These are phyloP conservation scores for Penicillium sp. DNA, from an alignment of 2,329 filamentous ascomycete genomes.

Conservation along the genomic window DNA sequence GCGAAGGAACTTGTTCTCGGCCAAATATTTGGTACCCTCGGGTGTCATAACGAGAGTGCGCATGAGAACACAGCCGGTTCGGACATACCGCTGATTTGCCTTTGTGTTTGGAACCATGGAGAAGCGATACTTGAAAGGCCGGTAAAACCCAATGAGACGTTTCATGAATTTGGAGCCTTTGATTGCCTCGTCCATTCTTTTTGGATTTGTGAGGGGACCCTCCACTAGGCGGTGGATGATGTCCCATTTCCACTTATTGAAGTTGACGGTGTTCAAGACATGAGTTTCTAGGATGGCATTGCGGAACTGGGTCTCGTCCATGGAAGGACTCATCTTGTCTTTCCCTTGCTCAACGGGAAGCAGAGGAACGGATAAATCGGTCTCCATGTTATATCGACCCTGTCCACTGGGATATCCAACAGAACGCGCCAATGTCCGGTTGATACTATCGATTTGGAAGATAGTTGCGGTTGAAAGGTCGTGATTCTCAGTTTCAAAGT, in stretches of 20 bases:
- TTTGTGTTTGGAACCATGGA: constrained; percentile 86
- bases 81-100: constrained; percentile 89
- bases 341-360: constrained; percentile 40
- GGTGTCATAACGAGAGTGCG: constrained; percentile 79
- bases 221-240: constrained; percentile 87
- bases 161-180: constrained; percentile 96
- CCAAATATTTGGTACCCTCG: constrained; percentile 80
- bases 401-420: constrained; percentile 45
- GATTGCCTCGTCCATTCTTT: constrained; percentile 88
- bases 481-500: constrained; percentile 67
- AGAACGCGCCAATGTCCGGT: constrained; percentile 83
- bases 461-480: constrained; percentile 85
- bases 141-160: constrained; percentile 87
- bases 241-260: constrained; percentile 96
- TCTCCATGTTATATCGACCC: constrained; percentile 42
- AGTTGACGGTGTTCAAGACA: constrained; percentile 85
- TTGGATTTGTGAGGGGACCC: constrained; percentile 84
- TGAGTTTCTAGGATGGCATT: constrained; percentile 67
- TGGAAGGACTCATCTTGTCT: constrained; percentile 58
- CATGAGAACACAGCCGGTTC: constrained; percentile 83
- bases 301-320: constrained; percentile 64
- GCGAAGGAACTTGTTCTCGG: constrained; percentile 86
- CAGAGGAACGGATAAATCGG: constrained; percentile 45
- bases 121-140: constrained; percentile 95
- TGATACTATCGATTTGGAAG: constrained; percentile 97